phyloP scores from a whole-genome alignment of 441 rosid species.

The Erysimum cheiri region DNA sequence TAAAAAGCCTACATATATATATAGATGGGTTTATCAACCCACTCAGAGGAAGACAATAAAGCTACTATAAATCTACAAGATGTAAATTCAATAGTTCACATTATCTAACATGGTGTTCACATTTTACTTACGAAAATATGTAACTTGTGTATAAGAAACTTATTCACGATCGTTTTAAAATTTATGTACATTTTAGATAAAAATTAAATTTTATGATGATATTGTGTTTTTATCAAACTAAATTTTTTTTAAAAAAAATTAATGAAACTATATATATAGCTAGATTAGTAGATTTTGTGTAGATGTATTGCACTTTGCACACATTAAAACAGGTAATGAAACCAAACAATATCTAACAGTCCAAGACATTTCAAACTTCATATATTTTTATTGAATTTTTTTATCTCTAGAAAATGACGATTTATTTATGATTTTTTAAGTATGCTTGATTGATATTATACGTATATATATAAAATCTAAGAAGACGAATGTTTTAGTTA shows the following conservation, averaged over 20 bases:
- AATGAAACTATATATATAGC: too few species aligned
- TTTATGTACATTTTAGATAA: background rate
- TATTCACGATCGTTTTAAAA: background rate
- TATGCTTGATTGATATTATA: conserved; percentile 24
- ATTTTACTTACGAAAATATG: conserved; percentile 1
- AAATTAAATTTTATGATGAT: too few species aligned
- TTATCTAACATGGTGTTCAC: conserved; percentile 28
- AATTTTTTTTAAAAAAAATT: too few species aligned
- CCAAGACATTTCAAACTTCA: conserved; percentile 10
- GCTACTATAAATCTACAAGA: background rate
- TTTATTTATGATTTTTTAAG: background rate
- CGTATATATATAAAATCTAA: conserved; percentile 5
- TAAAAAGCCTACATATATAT: background rate
- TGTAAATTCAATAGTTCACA: conserved; percentile 36
- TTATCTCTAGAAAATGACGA: conserved; percentile 20
- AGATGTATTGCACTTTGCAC: conserved; percentile 8
- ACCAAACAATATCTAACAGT: conserved; percentile 27
- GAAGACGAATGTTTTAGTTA: conserved; percentile 15
- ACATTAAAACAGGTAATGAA: conserved; percentile 8
- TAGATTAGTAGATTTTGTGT: conserved; percentile 7
- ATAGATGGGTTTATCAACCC: conserved; percentile 27
- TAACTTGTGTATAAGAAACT: too few species aligned
- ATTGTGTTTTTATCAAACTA: too few species aligned
- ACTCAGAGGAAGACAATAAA: conserved; percentile 20
- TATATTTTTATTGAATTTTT: background rate